These are phyloP conservation scores for Raphidocelis subcapitata DNA, from an alignment of 139 green algal genomes.

Conservation along the genomic window DNA sequence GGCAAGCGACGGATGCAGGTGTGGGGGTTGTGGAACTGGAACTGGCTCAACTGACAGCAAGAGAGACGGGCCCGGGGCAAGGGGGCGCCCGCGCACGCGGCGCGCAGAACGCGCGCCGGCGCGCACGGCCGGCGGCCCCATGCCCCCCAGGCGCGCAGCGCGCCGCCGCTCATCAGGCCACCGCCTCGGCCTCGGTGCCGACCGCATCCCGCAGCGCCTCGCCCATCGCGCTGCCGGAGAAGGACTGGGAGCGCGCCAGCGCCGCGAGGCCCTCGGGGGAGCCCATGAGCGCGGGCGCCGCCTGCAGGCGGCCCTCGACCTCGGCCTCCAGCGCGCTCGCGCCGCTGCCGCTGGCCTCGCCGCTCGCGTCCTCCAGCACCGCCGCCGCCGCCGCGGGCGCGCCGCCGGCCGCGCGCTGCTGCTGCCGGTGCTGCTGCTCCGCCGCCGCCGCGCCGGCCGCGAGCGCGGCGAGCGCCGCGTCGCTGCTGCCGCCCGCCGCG, in stretches of 20 bases:
- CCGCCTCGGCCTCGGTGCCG: background rate
- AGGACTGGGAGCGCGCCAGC: slow-evolving; percentile 15
- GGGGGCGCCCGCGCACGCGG: too few species aligned
- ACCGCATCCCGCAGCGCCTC: slow-evolving; percentile 11
- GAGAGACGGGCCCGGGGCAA: too few species aligned
- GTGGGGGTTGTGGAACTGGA: too few species aligned
- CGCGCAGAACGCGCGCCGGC: too few species aligned
- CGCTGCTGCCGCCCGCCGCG: slow-evolving; percentile 21
- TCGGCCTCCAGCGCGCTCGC: slow-evolving; percentile 9
- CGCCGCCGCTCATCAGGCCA: too few species aligned
- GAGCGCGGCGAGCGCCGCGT: too few species aligned
- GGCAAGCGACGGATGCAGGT: too few species aligned
- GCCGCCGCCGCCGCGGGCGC: too few species aligned
- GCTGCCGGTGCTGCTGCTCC: slow-evolving; percentile 11
- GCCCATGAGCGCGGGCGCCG: slow-evolving; percentile 26
- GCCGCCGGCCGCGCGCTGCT: background rate
- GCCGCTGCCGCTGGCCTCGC: background rate
- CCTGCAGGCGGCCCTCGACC: slow-evolving; percentile 10
- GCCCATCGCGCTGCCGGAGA: slow-evolving; percentile 19
- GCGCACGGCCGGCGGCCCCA: too few species aligned
- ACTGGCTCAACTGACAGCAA: too few species aligned
- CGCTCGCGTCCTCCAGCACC: background rate
- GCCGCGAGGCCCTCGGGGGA: slow-evolving; percentile 5
- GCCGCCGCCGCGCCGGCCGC: background rate
- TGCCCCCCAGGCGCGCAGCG: too few species aligned